These are phyloP conservation scores for Pontederia paniculata DNA, from an alignment of 176 grass and related monocot genomes.

Conservation along the genomic window DNA sequence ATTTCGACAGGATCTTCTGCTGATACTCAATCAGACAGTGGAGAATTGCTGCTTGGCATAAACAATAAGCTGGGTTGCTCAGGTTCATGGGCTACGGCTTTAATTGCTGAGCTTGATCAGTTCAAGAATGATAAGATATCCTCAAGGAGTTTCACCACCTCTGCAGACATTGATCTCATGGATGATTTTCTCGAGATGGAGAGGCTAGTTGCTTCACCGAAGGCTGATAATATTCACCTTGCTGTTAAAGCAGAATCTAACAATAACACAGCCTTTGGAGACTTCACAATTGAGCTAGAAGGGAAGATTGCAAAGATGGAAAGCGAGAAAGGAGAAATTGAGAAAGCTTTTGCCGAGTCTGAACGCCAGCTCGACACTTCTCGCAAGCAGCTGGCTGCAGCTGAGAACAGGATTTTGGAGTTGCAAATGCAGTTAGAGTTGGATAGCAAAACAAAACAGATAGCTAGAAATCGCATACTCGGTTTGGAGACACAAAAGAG, in stretches of 20 bases:
- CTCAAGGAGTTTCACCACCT: slow-evolving; percentile 35
- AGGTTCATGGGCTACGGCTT: slow-evolving; percentile 68
- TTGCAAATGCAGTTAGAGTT: slow-evolving; percentile 49
- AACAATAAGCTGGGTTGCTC: slow-evolving; percentile 56
- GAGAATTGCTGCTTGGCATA: slow-evolving; percentile 45
- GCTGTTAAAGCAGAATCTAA: slow-evolving; percentile 37
- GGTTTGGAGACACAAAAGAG: slow-evolving; percentile 36
- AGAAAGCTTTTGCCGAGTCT: slow-evolving; percentile 41
- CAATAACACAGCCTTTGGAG: slow-evolving; percentile 30
- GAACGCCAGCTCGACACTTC: slow-evolving; percentile 39
- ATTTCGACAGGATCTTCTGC: slow-evolving; percentile 54
- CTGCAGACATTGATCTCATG: slow-evolving; percentile 79
- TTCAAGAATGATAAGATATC: slow-evolving; percentile 40
- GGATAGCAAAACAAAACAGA: slow-evolving; percentile 38
- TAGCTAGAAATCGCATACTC: slow-evolving; percentile 31
- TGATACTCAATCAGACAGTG: slow-evolving; percentile 75
- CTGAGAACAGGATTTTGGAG: slow-evolving; percentile 52
- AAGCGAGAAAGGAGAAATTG: slow-evolving; percentile 54
- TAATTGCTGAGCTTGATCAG: slow-evolving; percentile 76
- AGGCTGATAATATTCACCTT: slow-evolving; percentile 29
- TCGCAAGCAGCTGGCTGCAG: slow-evolving; percentile 26
- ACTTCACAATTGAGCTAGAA: slow-evolving; percentile 29
- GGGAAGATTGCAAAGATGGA: slow-evolving; percentile 44
- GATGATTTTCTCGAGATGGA: slow-evolving; percentile 99
- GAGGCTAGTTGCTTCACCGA: slow-evolving; percentile 58